A percentile compares a stretch with the other conserved stretches of the same genome.
Conservation (phyloP, 257 asterid species). For the Solanum bulbocastanum region DNA sequence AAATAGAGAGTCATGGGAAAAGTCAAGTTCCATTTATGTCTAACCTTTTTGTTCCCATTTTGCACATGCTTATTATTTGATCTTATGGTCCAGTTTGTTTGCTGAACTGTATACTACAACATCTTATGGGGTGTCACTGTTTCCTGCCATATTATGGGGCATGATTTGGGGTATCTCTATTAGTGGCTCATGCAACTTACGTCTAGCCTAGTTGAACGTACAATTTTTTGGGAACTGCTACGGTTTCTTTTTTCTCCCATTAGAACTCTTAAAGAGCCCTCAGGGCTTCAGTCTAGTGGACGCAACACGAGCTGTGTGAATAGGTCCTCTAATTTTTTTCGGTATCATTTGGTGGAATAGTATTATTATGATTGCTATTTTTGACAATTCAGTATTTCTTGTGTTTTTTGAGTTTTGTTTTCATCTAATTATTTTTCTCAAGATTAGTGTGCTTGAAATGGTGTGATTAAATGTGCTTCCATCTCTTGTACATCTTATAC, state of each 20-base stretch:
- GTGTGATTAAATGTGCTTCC: neutral
- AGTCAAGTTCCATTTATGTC: neutral
- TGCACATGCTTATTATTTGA: neutral
- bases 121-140: neutral
- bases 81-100: neutral
- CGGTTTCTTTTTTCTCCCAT: neutral
- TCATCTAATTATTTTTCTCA: neutral
- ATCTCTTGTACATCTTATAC: neutral
- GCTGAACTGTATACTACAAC: neutral
- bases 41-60: neutral
- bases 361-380: neutral
- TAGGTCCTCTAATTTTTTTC: neutral
- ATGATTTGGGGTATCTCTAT: neutral
- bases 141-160: neutral
- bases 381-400: neutral
- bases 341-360: neutral
- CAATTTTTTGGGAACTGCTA: neutral
- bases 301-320: neutral
- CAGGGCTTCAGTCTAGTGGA: neutral
- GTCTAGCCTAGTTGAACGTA: neutral
- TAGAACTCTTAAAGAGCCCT: neutral
- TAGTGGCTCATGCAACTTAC: neutral
- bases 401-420: neutral
- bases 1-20: neutral
- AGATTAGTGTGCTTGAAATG: neutral